These are phyloP conservation scores for Kuraishia capsulata DNA, from an alignment of 805 yeast genomes.

Conservation along the genomic window DNA sequence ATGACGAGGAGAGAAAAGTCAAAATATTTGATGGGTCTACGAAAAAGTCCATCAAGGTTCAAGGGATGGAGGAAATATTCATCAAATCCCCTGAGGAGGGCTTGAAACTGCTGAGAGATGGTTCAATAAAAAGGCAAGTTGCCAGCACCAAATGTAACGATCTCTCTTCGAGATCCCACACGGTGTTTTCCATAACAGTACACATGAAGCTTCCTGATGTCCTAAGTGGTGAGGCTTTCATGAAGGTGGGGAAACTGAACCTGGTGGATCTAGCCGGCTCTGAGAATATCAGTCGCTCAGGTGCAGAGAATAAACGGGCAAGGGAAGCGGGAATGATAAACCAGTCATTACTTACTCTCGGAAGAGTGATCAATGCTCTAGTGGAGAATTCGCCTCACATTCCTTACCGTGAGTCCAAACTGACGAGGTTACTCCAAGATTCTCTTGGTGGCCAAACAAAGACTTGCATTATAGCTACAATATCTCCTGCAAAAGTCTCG, in stretches of 20 bases:
- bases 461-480: conserved; percentile 79
- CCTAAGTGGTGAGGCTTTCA: conserved; percentile 38
- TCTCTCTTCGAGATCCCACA: conserved; percentile 69
- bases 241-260: conserved; percentile 59
- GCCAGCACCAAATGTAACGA: conserved; percentile 77
- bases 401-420: conserved; percentile 79
- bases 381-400: conserved; percentile 58
- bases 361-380: conserved; percentile 70
- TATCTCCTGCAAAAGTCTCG: conserved; percentile 72
- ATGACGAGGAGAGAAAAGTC: conserved; percentile 36
- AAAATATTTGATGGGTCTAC: conserved; percentile 43
- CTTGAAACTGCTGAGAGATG: conserved; percentile 39
- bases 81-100: conserved; percentile 44
- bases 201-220: conserved; percentile 41
- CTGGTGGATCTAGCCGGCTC: conserved; percentile 89
- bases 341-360: conserved; percentile 79
- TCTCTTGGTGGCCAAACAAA: conserved; percentile 84
- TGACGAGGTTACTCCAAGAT: conserved; percentile 71
- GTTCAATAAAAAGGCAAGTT: conserved; percentile 57
- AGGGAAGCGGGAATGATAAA: conserved; percentile 88
- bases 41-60: conserved; percentile 37
- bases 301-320: conserved; percentile 77
- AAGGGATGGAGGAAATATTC: conserved; percentile 48
- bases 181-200: conserved; percentile 64
- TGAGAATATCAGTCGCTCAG: conserved; percentile 76